A percentile compares a stretch with the other conserved stretches of the same genome.
Conservation (phyloP, 2,329 filamentous ascomycete genomes). For the Periconia digitata region DNA sequence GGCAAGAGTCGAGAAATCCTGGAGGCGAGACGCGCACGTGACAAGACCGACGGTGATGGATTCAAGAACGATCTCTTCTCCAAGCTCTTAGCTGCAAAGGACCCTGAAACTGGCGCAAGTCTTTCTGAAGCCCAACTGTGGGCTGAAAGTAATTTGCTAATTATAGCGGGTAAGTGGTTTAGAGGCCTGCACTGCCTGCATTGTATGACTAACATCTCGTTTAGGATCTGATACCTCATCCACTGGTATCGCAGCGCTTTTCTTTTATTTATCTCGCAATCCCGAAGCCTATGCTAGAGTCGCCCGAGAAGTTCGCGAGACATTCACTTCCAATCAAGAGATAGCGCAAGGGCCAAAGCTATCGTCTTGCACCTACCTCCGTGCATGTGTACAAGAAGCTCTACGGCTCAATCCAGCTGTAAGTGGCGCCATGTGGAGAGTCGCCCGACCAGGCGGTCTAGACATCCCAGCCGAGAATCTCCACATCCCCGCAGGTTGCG, state of each 20-base stretch:
- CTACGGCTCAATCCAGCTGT: constrained; percentile 33
- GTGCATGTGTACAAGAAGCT: constrained; percentile 36
- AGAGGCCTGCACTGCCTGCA: not conserved
- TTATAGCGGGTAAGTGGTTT: not conserved
- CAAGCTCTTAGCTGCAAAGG: constrained; percentile 43
- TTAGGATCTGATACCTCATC: constrained; percentile 38
- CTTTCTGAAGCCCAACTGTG: constrained; percentile 42
- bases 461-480: constrained; percentile 22
- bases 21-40: constrained; percentile 1
- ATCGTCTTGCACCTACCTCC: constrained; percentile 23
- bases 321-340: constrained; percentile 16
- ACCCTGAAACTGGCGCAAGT: constrained; percentile 43
- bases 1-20: constrained; percentile 3
- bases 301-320: constrained; percentile 18
- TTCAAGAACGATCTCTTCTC: constrained; percentile 41
- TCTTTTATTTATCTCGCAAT: constrained; percentile 44
- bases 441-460: constrained; percentile 19
- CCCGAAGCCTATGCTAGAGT: constrained; percentile 19
- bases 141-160: constrained; percentile 44
- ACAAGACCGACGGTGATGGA: constrained; percentile 7
- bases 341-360: constrained; percentile 22
- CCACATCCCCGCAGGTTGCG: constrained; percentile 20
- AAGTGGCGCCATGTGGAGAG: constrained; percentile 19
- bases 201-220: not conserved
- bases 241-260: constrained; percentile 30